A percentile compares a stretch with the other conserved stretches of the same genome.
phyloP scores from a whole-genome alignment of 1,284 basidiomycete species.

The Takashimella koratensis region DNA sequence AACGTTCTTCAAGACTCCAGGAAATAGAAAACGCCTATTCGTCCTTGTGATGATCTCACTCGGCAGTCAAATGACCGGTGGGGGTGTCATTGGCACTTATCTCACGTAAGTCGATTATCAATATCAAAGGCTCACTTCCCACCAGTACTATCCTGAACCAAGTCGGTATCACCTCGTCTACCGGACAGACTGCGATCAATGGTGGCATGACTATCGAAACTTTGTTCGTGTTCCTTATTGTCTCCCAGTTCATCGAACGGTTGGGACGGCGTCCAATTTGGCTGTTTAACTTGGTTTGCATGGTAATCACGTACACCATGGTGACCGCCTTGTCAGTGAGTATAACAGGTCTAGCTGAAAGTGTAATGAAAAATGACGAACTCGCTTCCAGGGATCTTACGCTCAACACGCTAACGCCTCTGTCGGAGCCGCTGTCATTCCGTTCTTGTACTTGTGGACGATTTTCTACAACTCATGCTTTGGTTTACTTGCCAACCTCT shows the following conservation, averaged over 20 bases:
- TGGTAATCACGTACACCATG: slow-evolving; percentile 24
- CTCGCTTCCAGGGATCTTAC: background rate
- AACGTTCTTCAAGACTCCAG: slow-evolving; percentile 33
- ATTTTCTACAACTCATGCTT: slow-evolving; percentile 20
- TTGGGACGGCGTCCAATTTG: slow-evolving; percentile 25
- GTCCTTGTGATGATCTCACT: slow-evolving; percentile 23
- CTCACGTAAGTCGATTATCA: background rate
- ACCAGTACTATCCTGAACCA: slow-evolving; percentile 21
- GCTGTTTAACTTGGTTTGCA: slow-evolving; percentile 12
- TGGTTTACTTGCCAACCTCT: background rate
- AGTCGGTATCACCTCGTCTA: slow-evolving; percentile 30
- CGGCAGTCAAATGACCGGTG: slow-evolving; percentile 5
- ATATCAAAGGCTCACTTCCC: background rate
- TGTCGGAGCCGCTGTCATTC: slow-evolving; percentile 33
- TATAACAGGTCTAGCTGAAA: slow-evolving; percentile 6
- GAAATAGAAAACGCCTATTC: slow-evolving; percentile 35
- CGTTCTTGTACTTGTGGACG: slow-evolving; percentile 26
- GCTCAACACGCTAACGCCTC: slow-evolving; percentile 2
- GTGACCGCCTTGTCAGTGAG: slow-evolving; percentile 31
- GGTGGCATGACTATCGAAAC: slow-evolving; percentile 24
- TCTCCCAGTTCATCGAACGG: slow-evolving; percentile 11
- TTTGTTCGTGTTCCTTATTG: slow-evolving; percentile 5
- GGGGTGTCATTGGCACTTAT: background rate
- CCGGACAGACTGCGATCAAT: slow-evolving; percentile 27
- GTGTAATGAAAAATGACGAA: no score